Evolutionary conservation across 495 filamentous ascomycete genomes (phyloP), one percentile per base, ranked within the genome.

Genomic region (Lasiosphaeriaceae sp.): DNA sequence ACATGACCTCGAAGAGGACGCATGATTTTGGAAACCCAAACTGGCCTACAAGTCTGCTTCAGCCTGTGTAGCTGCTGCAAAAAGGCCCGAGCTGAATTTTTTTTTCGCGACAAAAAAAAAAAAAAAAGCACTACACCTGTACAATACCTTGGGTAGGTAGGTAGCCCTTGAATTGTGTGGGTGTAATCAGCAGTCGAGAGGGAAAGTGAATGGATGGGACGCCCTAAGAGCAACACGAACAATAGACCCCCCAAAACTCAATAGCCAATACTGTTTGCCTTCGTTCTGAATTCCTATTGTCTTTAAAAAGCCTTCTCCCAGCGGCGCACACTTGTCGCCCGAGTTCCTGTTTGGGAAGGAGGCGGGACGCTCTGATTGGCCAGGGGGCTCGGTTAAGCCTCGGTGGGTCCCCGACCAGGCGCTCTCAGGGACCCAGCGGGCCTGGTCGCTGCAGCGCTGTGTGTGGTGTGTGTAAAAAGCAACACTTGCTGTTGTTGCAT

Each of bases 261-360:
- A 31, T 31, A 31, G 26, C 26, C 26, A 31, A 9, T 9, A 31
- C 34, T 43, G 45, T 47, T 26, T 47, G 17, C 45, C 9, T 31
- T 9, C 26, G 9, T 31, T 31, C 4, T 31, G n/a, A n/a, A n/a
- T n/a, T n/a, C n/a, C n/a, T n/a, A n/a, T 31, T 31, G 26, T 21
- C 45, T 12, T n/a, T 37, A 37, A 43, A 14, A 43, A 2, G 39
- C 26, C 26, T 31, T 9, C 26, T 31, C 26, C 26, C 4, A 9
- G 26, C 9, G 9, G 4, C 26, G 26, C 26, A 31, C 26, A 4
- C 9, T 31, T 9, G 39, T 14, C 2, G 14, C 39, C n/a, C 14
- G 34, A 56, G 63, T 66, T 67, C 66, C 67, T 64, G 63, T 62
- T 70, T 68, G 34, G 67, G 67, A 70, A 70, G 56, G 57, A 29